Evolutionary conservation across 192 early-diverging fungal genomes (phyloP).

Genomic region (Backusella luteola): DNA sequence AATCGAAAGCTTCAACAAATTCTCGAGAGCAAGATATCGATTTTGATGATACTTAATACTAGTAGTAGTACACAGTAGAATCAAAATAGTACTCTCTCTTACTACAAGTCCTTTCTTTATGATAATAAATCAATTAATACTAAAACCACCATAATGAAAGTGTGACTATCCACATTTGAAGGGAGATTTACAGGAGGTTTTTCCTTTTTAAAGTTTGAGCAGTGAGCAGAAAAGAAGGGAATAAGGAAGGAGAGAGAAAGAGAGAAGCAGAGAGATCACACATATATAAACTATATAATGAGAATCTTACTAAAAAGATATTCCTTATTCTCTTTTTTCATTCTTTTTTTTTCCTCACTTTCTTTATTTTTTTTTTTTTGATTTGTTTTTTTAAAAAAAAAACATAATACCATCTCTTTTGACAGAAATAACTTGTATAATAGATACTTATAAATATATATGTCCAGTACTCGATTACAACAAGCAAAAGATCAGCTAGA

Average conservation of each 20-base stretch:
- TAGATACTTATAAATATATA: not conserved
- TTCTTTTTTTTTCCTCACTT: not conserved
- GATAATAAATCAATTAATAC: not conserved
- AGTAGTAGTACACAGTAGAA: too few relatives aligned
- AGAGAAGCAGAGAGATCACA: not conserved
- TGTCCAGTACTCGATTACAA: not conserved
- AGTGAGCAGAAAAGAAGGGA: not conserved
- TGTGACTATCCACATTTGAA: not conserved
- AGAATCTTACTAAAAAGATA: not conserved
- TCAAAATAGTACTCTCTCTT: not conserved
- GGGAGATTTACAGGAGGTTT: slow-evolving; percentile 7
- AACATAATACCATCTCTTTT: not conserved
- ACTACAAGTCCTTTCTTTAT: not conserved
- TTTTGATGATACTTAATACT: too few relatives aligned
- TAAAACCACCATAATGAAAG: not conserved
- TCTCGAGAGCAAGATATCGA: too few relatives aligned
- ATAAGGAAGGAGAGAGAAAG: not conserved
- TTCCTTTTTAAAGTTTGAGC: not conserved
- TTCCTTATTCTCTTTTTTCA: not conserved
- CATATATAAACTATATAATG: not conserved
- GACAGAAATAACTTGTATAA: not conserved
- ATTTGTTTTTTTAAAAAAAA: not conserved
- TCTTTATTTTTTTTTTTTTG: not conserved
- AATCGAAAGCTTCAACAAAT: too few relatives aligned
- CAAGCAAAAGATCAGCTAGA: not conserved